Evolutionary conservation across 2,329 filamentous ascomycete genomes (phyloP).

Genomic region (Aspergillus sp.): DNA sequence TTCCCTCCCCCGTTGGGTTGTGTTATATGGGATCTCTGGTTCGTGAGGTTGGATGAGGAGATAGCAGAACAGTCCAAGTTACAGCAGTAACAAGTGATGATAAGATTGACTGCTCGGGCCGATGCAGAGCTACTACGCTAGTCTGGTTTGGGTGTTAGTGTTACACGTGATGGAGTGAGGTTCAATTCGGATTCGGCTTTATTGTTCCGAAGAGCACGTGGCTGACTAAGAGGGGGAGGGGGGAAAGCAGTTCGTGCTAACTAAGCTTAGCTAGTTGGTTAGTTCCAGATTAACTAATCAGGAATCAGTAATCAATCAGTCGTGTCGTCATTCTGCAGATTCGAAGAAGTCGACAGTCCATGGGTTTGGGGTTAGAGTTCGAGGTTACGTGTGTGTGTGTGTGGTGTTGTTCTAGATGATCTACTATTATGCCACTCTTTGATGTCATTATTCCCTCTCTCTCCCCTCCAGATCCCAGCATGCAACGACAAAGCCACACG

Average conservation of each 20-base stretch:
- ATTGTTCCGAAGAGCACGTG: not conserved
- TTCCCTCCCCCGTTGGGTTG: too few species aligned
- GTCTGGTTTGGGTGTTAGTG: too few species aligned
- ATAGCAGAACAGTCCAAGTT: too few species aligned
- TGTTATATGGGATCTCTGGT: too few species aligned
- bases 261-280: too few species aligned
- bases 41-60: too few species aligned
- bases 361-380: too few species aligned
- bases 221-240: not conserved
- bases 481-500: not conserved
- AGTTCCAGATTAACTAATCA: too few species aligned
- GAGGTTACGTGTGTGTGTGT: too few species aligned
- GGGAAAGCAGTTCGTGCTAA: too few species aligned
- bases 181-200: too few species aligned
- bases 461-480: not conserved
- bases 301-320: not conserved
- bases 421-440: not conserved
- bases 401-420: not conserved
- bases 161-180: not conserved
- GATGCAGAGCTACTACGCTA: not conserved
- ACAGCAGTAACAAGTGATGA: not conserved
- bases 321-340: conserved; percentile 2
- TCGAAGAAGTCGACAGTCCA: too few species aligned
- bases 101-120: not conserved
- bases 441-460: not conserved